phyloP scores from a whole-genome alignment of 768 basidiomycete genomes.

The Auricularia sp. region DNA sequence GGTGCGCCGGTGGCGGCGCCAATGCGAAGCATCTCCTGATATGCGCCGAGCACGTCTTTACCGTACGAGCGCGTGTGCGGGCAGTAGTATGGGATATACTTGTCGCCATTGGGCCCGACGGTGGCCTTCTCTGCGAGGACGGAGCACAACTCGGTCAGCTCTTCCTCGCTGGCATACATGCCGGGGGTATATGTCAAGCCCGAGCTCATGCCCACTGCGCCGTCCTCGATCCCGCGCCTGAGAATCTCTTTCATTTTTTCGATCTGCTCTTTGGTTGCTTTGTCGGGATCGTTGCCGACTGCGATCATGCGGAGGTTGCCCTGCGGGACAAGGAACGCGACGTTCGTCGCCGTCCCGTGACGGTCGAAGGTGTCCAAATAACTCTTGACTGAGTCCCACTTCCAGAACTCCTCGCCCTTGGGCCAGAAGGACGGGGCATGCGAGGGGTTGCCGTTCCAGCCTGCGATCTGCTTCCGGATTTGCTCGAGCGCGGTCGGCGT shows the following conservation, averaged over 20 bases:
- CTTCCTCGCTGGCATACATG: constrained; percentile 22
- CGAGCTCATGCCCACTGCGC: constrained; percentile 21
- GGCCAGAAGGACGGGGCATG: constrained; percentile 1
- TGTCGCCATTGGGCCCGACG: no score
- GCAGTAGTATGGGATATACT: constrained; percentile 19
- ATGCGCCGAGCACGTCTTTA: constrained; percentile 15
- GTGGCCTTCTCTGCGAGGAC: constrained; percentile 8
- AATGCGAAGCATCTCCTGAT: constrained; percentile 19
- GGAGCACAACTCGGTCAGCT: constrained; percentile 15
- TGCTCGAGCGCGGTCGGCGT: constrained; percentile 9
- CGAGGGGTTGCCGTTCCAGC: constrained; percentile 21
- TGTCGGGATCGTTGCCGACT: constrained; percentile 16
- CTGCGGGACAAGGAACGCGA: constrained; percentile 20
- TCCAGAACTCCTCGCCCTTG: constrained; percentile 14
- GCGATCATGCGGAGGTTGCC: constrained; percentile 21
- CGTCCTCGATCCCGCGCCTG: constrained; percentile 15
- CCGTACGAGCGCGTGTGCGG: constrained; percentile 23
- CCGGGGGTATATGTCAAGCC: constrained; percentile 23
- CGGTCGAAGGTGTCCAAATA: constrained; percentile 21
- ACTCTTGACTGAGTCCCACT: constrained; percentile 14
- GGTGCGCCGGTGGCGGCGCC: constrained; percentile 17
- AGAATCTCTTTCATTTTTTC: constrained; percentile 14
- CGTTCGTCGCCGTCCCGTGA: constrained; percentile 19
- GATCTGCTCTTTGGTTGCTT: constrained; percentile 14
- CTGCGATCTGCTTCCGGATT: constrained; percentile 20